These are phyloP conservation scores for Penicillium sp. DNA, from an alignment of 2,329 filamentous ascomycete species.

Conservation along the genomic window DNA sequence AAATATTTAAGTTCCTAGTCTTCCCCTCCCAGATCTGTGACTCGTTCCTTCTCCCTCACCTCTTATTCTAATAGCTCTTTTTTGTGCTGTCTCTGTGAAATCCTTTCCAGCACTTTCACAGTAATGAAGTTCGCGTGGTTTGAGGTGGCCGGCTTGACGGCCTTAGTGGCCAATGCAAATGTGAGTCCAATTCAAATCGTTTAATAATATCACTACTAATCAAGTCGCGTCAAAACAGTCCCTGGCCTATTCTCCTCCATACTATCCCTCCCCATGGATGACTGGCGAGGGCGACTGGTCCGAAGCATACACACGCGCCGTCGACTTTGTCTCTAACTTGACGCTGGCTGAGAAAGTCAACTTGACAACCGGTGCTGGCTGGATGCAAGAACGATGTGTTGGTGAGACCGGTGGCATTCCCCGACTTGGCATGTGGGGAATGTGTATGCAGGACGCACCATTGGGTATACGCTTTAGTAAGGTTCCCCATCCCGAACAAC, in stretches of 20 bases:
- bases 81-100: not conserved
- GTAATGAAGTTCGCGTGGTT: conserved; percentile 39
- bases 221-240: conserved; percentile 18
- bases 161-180: conserved; percentile 33
- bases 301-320: conserved; percentile 71
- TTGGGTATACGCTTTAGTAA: conserved; percentile 69
- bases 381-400: conserved; percentile 70
- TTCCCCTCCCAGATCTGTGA: not conserved
- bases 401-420: conserved; percentile 61
- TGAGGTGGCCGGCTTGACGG: conserved; percentile 31
- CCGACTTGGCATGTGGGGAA: conserved; percentile 57
- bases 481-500: conserved; percentile 14
- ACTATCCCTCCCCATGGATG: conserved; percentile 87
- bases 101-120: not conserved
- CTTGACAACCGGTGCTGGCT: conserved; percentile 85
- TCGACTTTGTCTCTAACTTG: conserved; percentile 75
- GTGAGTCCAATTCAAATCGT: conserved; percentile 17
- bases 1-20: not conserved
- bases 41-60: not conserved
- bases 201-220: conserved; percentile 1
- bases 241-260: conserved; percentile 56
- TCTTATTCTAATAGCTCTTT: not conserved
- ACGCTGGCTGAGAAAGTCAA: conserved; percentile 91
- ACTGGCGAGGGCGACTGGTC: conserved; percentile 71
- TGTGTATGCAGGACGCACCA: conserved; percentile 87